phyloP scores from a whole-genome alignment of 257 asterid genomes.

The Rehmannia glutinosa region DNA sequence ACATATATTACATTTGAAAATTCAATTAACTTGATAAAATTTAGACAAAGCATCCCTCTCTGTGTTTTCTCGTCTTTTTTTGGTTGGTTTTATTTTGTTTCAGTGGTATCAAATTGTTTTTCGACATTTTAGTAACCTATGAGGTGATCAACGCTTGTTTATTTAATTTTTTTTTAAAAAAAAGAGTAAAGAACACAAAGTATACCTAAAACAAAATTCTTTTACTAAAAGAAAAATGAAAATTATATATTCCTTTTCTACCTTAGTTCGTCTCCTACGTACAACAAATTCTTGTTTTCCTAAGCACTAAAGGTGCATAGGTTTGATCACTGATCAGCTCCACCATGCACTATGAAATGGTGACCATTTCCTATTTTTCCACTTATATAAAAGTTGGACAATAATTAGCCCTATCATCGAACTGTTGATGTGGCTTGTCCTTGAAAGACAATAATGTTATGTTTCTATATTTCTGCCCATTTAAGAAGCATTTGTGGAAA shows the following conservation, averaged over 20 bases:
- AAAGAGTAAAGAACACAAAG: no score
- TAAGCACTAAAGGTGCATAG: background rate
- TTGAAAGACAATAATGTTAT: background rate
- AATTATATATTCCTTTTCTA: background rate
- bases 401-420: constrained; percentile 1
- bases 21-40: no score
- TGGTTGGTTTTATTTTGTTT: no score
- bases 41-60: no score
- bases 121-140: no score
- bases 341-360: background rate
- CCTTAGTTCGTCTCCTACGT: background rate
- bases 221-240: no score
- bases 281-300: background rate
- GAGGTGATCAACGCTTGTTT: no score
- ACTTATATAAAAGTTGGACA: constrained; percentile 5
- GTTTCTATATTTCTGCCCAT: background rate
- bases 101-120: no score
- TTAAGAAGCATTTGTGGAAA: background rate
- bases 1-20: no score
- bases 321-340: background rate
- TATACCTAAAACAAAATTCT: no score
- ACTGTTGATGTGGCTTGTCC: background rate
- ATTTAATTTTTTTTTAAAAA: no score
- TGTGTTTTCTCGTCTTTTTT: no score
- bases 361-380: background rate